These are phyloP conservation scores for Extremus antarcticus DNA, from an alignment of 495 filamentous ascomycete genomes.

Conservation along the genomic window DNA sequence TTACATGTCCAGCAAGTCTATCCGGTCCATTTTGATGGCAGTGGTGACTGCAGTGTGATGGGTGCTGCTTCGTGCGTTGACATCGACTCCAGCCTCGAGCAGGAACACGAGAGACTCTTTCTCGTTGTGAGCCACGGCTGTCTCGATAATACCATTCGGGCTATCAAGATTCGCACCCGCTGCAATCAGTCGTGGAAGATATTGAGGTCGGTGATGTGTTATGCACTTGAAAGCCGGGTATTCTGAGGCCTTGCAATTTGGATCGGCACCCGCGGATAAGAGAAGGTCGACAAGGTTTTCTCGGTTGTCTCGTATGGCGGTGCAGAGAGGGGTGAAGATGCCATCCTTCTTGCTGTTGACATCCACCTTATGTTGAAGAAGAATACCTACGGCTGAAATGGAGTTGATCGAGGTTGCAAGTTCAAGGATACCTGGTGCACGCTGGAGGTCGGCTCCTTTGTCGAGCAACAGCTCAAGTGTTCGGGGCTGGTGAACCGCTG, in stretches of 20 bases:
- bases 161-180: constrained; percentile 40
- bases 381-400: constrained; percentile 39
- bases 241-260: constrained; percentile 43
- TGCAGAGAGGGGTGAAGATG: constrained; percentile 46
- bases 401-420: constrained; percentile 38
- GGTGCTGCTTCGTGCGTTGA: constrained; percentile 38
- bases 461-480: constrained; percentile 35
- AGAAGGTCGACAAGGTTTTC: constrained; percentile 41
- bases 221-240: constrained; percentile 47
- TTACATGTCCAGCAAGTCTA: constrained; percentile 35
- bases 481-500: constrained; percentile 31
- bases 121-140: constrained; percentile 41
- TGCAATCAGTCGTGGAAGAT: constrained; percentile 38
- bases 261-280: constrained; percentile 39
- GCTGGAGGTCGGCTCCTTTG: constrained; percentile 36
- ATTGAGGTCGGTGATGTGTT: constrained; percentile 41
- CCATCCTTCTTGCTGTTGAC: constrained; percentile 46
- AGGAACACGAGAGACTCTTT: constrained; percentile 39
- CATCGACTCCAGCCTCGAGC: constrained; percentile 37
- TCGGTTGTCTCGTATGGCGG: constrained; percentile 44
- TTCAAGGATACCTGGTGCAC: constrained; percentile 39
- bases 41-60: constrained; percentile 43
- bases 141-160: constrained; percentile 47
- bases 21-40: constrained; percentile 39
- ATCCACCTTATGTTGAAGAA: constrained; percentile 40